Percentiles rank a stretch among this genome's conserved stretches.
These are phyloP conservation scores for Aspergillus ochraceus DNA, from an alignment of 2,329 filamentous ascomycete species.

Conservation along the genomic window DNA sequence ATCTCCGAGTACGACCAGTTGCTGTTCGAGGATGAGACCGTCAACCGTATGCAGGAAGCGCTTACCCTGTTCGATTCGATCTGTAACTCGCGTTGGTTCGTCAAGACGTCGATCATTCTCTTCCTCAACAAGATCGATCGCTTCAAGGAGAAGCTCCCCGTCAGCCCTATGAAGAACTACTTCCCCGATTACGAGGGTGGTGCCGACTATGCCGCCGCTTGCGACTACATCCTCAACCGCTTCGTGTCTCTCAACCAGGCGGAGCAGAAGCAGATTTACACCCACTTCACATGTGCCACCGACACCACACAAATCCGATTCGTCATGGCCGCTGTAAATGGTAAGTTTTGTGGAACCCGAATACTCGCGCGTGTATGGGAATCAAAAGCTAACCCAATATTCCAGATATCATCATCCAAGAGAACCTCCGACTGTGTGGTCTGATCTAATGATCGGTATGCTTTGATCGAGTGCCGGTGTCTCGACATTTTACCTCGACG, in stretches of 20 bases:
- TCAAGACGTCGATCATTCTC: conserved; percentile 70
- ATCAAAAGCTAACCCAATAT: conserved; percentile 28
- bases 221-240: conserved; percentile 98
- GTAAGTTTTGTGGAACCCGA: conserved; percentile 56
- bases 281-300: conserved; percentile 97
- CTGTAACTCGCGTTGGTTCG: conserved; percentile 71
- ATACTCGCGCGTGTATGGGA: background rate
- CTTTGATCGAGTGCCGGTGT: conserved; percentile 27
- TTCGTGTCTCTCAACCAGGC: conserved; percentile 99
- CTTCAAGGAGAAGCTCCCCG: conserved; percentile 72
- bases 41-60: conserved; percentile 75
- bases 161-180: conserved; percentile 74
- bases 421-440: conserved; percentile 95
- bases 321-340: conserved; percentile 99
- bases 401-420: conserved; percentile 98
- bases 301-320: conserved; percentile 99
- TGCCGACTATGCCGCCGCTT: conserved; percentile 91
- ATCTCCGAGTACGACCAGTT: conserved; percentile 97
- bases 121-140: conserved; percentile 76
- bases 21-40: conserved; percentile 92
- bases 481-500: conserved; percentile 34
- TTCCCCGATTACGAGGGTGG: conserved; percentile 83
- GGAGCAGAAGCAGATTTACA: conserved; percentile 99
- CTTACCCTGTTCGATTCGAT: conserved; percentile 71
- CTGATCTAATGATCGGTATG: conserved; percentile 69